phyloP scores from a whole-genome alignment of 306 rosid species.

The Rosa persica region DNA sequence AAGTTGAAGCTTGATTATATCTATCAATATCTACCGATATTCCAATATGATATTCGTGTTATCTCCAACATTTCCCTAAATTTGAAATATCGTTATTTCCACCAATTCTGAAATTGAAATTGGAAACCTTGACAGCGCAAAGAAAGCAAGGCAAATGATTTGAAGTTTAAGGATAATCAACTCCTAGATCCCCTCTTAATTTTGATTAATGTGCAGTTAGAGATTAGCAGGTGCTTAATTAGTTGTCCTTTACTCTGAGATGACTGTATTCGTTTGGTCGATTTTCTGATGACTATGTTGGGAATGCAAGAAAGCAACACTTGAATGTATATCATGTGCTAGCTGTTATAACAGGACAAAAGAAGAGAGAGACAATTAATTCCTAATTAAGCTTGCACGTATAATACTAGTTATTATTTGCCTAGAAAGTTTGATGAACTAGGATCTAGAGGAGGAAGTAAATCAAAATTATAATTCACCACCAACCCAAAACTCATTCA shows the following conservation, averaged over 20 bases:
- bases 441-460: neutral
- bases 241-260: neutral
- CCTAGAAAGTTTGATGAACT: neutral
- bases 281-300: neutral
- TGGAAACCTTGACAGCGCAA: neutral
- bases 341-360: neutral
- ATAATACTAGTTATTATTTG: neutral
- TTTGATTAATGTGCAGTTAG: neutral
- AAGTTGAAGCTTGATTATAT: too few relatives aligned
- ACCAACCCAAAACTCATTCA: neutral
- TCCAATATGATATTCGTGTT: too few relatives aligned
- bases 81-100: too few relatives aligned
- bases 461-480: neutral
- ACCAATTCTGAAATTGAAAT: too few relatives aligned
- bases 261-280: too few relatives aligned
- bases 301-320: neutral
- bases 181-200: neutral
- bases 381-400: neutral
- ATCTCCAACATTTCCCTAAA: too few relatives aligned
- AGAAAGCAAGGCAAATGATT: neutral
- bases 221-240: neutral
- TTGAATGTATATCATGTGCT: neutral
- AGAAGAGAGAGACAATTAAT: neutral
- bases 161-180: neutral
- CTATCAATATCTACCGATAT: too few relatives aligned